Evolutionary conservation across 768 basidiomycete genomes (phyloP), one percentile per base, ranked within the genome.

Genomic region (Coprinopsis sp.): DNA sequence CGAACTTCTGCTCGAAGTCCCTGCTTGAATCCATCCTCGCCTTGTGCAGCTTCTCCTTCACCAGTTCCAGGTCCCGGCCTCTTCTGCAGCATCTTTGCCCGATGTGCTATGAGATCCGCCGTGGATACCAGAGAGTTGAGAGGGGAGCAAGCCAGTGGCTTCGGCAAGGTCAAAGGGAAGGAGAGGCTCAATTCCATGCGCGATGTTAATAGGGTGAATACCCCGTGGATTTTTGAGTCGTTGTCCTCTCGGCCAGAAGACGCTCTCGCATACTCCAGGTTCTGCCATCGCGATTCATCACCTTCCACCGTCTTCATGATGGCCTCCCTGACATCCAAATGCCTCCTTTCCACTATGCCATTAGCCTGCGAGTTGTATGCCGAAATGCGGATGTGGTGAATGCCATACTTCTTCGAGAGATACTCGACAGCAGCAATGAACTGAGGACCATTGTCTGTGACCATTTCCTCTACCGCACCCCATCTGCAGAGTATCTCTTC

Each of bases 291-390:
- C 0, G 46, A n/a, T 13, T 58, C 50, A 22, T 68, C 46, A 0
- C 62, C 61, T 0, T 61, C 55, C n/a, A 55, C 56, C 2, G 60
- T 55, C 33, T 70, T 69, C 8, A 67, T 50, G 0, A 70, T 24
- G 0, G 57, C 30, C 14, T 63, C 58, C 1, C 61, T 38, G 2
- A 68, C 49, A 36, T 57, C 52, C 28, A 52, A 60, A 51, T 70
- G 68, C 14, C 54, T 37, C 13, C 46, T 36, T 44, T 75, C 64
- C 0, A 73, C 56, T 0, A 64, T 48, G n/a, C n/a, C n/a, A 0
- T 76, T 74, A 0, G 68, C 67, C 1, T 55, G 61, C 0, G 65
- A 72, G 43, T 76, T 76, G 55, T 74, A 76, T 0, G 63, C 54
- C 0, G 64, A 69, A 2, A 76, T 72, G 0, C 56, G 48, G 12